Conservation (phyloP, 1,284 basidiomycete genomes). For the Fomitopsis palustris region DNA sequence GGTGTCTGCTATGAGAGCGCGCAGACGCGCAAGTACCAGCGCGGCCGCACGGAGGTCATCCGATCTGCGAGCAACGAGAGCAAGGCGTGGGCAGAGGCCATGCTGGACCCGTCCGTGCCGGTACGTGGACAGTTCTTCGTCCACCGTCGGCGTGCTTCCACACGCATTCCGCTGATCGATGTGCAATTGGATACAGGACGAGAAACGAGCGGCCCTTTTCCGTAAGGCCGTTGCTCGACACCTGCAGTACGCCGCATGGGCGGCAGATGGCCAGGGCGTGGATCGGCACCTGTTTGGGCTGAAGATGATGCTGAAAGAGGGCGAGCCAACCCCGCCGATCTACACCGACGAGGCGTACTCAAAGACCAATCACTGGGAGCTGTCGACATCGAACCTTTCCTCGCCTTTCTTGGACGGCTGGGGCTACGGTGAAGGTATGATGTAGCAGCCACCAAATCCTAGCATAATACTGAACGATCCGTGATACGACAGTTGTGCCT, state of each 20-base stretch:
- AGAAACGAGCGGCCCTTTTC: slow-evolving; percentile 69
- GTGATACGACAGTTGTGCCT: slow-evolving; percentile 59
- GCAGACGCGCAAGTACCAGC: slow-evolving; percentile 92
- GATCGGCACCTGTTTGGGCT: slow-evolving; percentile 95
- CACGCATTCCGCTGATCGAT: slow-evolving; percentile 19
- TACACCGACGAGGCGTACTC: slow-evolving; percentile 79
- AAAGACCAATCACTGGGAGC: slow-evolving; percentile 83
- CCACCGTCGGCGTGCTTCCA: neutral
- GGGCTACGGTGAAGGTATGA: slow-evolving; percentile 93
- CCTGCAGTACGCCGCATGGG: slow-evolving; percentile 85
- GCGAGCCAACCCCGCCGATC: slow-evolving; percentile 74
- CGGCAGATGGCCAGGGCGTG: slow-evolving; percentile 92
- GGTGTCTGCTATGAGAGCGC: slow-evolving; percentile 92
- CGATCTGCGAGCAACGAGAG: slow-evolving; percentile 82
- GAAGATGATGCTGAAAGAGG: slow-evolving; percentile 78
- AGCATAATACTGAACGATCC: slow-evolving; percentile 3
- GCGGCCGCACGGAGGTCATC: slow-evolving; percentile 94
- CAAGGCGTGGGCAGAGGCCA: slow-evolving; percentile 85
- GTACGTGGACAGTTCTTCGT: slow-evolving; percentile 36
- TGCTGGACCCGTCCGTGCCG: slow-evolving; percentile 62
- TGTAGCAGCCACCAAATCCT: neutral
- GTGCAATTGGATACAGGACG: slow-evolving; percentile 39
- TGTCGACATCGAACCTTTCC: slow-evolving; percentile 89
- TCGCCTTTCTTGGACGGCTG: slow-evolving; percentile 87
- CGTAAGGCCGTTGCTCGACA: slow-evolving; percentile 80